Conservation (phyloP, 495 filamentous ascomycete species). For the Paragyromitra xinjiangensis region DNA sequence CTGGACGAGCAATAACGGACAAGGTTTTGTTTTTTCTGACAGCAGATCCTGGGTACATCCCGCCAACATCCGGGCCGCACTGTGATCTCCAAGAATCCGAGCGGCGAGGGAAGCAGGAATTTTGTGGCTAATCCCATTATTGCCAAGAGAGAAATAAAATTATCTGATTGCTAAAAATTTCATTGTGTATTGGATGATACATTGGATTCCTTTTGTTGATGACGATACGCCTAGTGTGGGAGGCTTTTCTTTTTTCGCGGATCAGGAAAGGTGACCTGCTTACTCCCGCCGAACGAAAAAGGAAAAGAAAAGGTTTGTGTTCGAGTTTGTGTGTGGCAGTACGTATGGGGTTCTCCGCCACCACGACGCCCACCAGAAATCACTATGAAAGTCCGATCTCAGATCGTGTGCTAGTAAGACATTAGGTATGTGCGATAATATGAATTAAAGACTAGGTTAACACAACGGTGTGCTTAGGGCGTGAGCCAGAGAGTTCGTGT, state of each 20-base stretch:
- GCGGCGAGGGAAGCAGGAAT: conserved; percentile 34
- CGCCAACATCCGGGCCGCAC: conserved; percentile 46
- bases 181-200: conserved; percentile 38
- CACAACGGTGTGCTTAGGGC: conserved; percentile 12
- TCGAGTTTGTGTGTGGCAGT: conserved; percentile 37
- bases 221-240: conserved; percentile 44
- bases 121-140: conserved; percentile 22
- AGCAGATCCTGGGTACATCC: conserved; percentile 43
- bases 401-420: conserved; percentile 51
- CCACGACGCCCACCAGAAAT: conserved; percentile 25
- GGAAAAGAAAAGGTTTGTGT: conserved; percentile 32
- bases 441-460: conserved; percentile 33
- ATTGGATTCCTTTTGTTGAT: conserved; percentile 40
- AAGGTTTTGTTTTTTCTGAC: conserved; percentile 36
- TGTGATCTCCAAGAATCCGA: conserved; percentile 47
- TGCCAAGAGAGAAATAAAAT: conserved; percentile 21
- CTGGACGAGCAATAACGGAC: conserved; percentile 32
- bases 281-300: conserved; percentile 39
- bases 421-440: conserved; percentile 39
- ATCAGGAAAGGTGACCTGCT: conserved; percentile 51
- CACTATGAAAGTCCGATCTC: conserved; percentile 42
- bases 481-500: conserved; percentile 24
- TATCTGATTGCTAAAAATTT: conserved; percentile 41
- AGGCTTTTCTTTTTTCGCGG: conserved; percentile 46
- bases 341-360: conserved; percentile 46